phyloP scores from a whole-genome alignment of 495 filamentous ascomycete species.

The Xylaria scruposa region DNA sequence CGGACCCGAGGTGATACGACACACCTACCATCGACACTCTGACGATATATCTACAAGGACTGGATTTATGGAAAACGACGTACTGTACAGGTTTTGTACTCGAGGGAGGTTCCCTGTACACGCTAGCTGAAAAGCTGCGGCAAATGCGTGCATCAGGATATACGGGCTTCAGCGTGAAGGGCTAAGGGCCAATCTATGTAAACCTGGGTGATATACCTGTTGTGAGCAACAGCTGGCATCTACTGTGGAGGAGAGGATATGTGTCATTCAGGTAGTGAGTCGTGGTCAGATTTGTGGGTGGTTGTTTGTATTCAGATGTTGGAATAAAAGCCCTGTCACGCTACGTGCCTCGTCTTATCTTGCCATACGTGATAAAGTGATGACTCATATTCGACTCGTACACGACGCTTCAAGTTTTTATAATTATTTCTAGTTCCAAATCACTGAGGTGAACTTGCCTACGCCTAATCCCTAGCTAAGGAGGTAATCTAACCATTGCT shows the following conservation, averaged over 20 bases:
- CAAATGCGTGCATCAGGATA: conserved; percentile 25
- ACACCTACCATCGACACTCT: background rate
- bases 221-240: background rate
- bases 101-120: conserved; percentile 25
- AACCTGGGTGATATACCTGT: background rate
- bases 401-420: background rate
- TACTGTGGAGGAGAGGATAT: background rate
- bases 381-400: background rate
- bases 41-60: background rate
- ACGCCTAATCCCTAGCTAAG: too few relatives aligned
- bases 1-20: background rate
- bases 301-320: background rate
- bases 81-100: conserved; percentile 27
- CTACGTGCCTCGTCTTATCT: background rate
- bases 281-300: background rate
- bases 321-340: background rate
- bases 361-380: background rate
- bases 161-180: conserved; percentile 4
- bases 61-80: background rate
- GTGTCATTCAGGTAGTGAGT: background rate
- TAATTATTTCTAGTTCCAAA: too few relatives aligned
- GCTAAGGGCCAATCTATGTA: background rate
- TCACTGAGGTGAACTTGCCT: too few relatives aligned
- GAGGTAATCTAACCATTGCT: too few relatives aligned
- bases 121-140: background rate